phyloP scores from a whole-genome alignment of 345 rosid species.

The Psidium guajava region DNA sequence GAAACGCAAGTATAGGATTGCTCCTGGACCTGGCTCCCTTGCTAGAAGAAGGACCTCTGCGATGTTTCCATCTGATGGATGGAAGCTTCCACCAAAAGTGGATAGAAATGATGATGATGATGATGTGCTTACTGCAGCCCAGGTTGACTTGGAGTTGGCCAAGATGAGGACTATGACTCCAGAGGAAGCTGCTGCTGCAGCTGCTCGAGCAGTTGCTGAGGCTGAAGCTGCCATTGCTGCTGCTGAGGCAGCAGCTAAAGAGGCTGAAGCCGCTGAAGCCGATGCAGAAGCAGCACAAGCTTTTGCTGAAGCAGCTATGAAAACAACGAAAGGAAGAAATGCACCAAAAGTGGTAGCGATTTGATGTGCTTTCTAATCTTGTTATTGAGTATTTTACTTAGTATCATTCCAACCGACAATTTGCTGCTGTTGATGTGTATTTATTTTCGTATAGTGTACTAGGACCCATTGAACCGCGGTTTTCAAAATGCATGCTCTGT shows the following conservation, averaged over 20 bases:
- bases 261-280: conserved; percentile 92
- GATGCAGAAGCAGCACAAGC: conserved; percentile 92
- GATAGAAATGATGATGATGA: conserved; percentile 48
- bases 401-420: background rate
- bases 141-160: conserved; percentile 73
- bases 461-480: background rate
- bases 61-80: conserved; percentile 22
- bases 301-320: conserved; percentile 75
- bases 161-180: conserved; percentile 78
- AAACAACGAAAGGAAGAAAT: conserved; percentile 57
- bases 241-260: conserved; percentile 95
- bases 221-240: conserved; percentile 89
- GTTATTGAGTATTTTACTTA: background rate
- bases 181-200: conserved; percentile 76
- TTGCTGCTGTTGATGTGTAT: background rate
- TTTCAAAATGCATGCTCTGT: background rate
- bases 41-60: conserved; percentile 43
- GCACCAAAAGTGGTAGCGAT: conserved; percentile 38
- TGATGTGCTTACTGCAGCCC: conserved; percentile 48
- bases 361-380: background rate
- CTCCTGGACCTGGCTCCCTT: conserved; percentile 35
- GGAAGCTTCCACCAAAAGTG: conserved; percentile 34
- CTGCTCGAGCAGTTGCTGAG: conserved; percentile 85
- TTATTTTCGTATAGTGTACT: background rate
- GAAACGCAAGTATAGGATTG: conserved; percentile 79